Base-by-base conservation (phyloP, 2,329 filamentous ascomycete species). In the Grosmannia huntii region DNA sequence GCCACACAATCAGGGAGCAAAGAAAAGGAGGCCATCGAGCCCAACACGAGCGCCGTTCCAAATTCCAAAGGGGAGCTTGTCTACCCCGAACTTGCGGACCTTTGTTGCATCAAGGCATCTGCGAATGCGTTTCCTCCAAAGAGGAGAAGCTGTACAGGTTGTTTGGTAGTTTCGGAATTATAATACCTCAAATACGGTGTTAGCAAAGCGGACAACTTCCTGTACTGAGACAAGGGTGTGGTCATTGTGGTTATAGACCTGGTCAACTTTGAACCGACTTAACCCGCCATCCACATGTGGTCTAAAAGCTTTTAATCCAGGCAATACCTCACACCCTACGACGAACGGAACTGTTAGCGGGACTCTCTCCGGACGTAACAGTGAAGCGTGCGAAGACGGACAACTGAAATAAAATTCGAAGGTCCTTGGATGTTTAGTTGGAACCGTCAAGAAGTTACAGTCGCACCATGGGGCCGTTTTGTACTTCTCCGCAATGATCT, bases 291-390 rank as follows among this genome's bases (percentile, higher is more conserved):
- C 64, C 67, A 56, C 21, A 21, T 23, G 2, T 28, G 5, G 12
- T 54, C 4, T 1, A 44, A 4, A 60, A 44, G 4, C 58, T 58
- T 23, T 12, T 70, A 0, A 59, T 67, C 46, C 1, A 62, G 60
- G 6, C 57, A 60, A 62, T 65, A 5, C 56, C 69, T 1, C 27
- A 28, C 65, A 69, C 57, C 66, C 70, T 0, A 21, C 65, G 0
- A 58, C 70, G 12, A 65, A 70, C 31, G 78, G 76, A 75, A 59
- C 62, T 80, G 0, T 81, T 72, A 59, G 71, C 76, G 0, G 76
- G 70, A 0, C 66, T 76, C 46, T 75, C 75, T 0, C 71, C 72
- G 0, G 69, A 76, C 0, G 66, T 79, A 4, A 75, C 70, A 0
- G 46, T 70, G 1, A 72, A 72, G 38, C 69, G 48, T 1, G 21